A percentile compares a stretch with the other conserved stretches of the same genome.
Conservation (phyloP, 352 stramenopile genomes). For the Phytophthora palmivora region DNA sequence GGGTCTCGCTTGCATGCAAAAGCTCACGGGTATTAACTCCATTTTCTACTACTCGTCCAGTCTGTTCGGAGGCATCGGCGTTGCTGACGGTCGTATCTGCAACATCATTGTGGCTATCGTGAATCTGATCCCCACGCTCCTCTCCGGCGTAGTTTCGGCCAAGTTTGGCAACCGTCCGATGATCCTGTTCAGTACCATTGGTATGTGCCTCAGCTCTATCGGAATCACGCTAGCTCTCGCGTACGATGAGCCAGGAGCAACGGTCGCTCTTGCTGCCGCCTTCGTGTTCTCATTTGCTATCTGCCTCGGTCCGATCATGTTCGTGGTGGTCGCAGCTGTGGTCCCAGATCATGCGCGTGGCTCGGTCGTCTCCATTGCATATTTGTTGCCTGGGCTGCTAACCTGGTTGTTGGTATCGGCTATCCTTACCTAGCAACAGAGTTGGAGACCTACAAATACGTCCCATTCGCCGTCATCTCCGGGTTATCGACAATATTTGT, state of each 20-base stretch:
- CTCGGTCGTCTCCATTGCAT: conserved; percentile 38
- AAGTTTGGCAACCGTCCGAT: conserved; percentile 46
- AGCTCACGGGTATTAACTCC: conserved; percentile 60
- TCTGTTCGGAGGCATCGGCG: conserved; percentile 42
- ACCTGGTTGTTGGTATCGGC: conserved; percentile 52
- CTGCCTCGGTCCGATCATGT: conserved; percentile 43
- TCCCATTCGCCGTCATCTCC: conserved; percentile 37
- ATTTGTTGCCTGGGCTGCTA: conserved; percentile 41
- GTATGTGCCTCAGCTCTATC: conserved; percentile 42
- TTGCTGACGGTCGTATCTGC: conserved; percentile 38
- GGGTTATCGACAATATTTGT: conserved; percentile 33
- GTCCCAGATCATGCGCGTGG: conserved; percentile 45
- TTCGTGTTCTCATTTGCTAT: conserved; percentile 40
- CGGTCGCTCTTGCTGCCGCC: conserved; percentile 32
- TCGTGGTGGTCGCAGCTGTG: conserved; percentile 48
- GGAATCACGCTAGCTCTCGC: conserved; percentile 42
- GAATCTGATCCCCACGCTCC: conserved; percentile 41
- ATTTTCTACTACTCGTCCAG: conserved; percentile 61
- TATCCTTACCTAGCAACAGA: conserved; percentile 45
- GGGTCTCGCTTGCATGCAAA: conserved; percentile 39
- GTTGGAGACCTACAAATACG: conserved; percentile 39
- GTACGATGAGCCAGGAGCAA: conserved; percentile 17
- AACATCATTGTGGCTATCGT: conserved; percentile 48
- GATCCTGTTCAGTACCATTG: conserved; percentile 37
- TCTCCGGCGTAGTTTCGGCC: conserved; percentile 29